Percentiles rank a stretch among this genome's conserved stretches.
Conservation (phyloP, 148 eudicot genomes). For the Salicornia ramosissima region DNA sequence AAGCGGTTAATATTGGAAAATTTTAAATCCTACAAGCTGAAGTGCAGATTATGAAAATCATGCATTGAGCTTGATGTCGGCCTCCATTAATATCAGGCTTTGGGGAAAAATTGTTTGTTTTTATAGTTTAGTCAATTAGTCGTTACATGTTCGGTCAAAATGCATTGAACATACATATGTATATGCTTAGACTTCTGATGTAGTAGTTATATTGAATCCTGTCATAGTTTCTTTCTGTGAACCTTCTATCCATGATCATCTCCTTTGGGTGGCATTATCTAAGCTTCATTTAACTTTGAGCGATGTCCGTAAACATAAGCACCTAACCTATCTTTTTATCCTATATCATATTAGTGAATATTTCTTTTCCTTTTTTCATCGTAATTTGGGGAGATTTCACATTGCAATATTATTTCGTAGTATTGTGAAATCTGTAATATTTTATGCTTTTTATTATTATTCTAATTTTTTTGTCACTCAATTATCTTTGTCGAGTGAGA, state of each 20-base stretch:
- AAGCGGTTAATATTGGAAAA: not conserved
- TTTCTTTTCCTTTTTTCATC: too few relatives aligned
- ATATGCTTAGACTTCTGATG: too few relatives aligned
- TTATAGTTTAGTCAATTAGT: not conserved
- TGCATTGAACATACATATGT: too few relatives aligned
- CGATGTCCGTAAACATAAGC: not conserved
- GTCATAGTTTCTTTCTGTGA: too few relatives aligned
- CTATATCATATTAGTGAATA: too few relatives aligned
- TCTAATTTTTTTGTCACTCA: not conserved
- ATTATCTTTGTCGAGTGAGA: not conserved
- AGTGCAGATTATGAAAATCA: not conserved
- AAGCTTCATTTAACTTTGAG: not conserved
- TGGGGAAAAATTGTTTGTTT: not conserved
- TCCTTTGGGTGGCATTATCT: not conserved
- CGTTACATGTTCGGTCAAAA: too few relatives aligned
- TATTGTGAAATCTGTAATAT: not conserved
- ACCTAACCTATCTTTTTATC: not conserved
- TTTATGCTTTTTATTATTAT: not conserved
- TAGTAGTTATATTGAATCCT: too few relatives aligned
- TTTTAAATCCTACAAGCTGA: not conserved
- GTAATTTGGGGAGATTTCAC: too few relatives aligned
- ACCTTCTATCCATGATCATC: too few relatives aligned
- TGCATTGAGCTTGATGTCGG: not conserved
- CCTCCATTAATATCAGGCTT: not conserved
- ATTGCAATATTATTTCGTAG: not conserved